Conservation (phyloP, 352 stramenopile species). For the Globisporangium middletonii region DNA sequence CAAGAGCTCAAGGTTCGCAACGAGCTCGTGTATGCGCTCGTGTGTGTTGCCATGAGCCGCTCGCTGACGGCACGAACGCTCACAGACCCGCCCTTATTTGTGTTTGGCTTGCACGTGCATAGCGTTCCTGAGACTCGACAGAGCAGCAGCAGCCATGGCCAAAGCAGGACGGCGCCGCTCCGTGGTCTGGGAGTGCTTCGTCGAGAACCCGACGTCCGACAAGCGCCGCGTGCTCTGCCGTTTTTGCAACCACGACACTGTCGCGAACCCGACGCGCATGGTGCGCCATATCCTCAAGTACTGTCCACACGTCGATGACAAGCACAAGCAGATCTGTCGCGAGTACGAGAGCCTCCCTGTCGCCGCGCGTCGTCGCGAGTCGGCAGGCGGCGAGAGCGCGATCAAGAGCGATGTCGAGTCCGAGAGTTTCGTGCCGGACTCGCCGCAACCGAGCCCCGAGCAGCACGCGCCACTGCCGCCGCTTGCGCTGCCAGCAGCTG, state of each 20-base stretch:
- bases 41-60: too few relatives aligned
- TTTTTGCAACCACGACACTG: constrained; percentile 38
- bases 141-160: constrained; percentile 14
- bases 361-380: constrained; percentile 15
- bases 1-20: too few relatives aligned
- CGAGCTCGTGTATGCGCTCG: too few relatives aligned
- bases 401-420: background rate
- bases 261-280: constrained; percentile 39
- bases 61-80: too few relatives aligned
- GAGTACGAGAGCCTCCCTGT: constrained; percentile 34
- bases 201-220: constrained; percentile 23
- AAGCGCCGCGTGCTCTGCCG: constrained; percentile 42
- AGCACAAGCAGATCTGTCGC: constrained; percentile 36
- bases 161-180: constrained; percentile 31
- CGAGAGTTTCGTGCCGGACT: too few relatives aligned
- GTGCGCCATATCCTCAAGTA: constrained; percentile 40
- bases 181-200: constrained; percentile 40
- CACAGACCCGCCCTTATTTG: too few relatives aligned
- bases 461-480: background rate
- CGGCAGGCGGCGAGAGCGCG: background rate
- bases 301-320: constrained; percentile 32
- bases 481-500: background rate
- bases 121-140: too few relatives aligned
- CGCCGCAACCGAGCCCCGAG: too few relatives aligned
- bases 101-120: too few relatives aligned